Evolutionary conservation across 2,329 filamentous ascomycete species (phyloP).

Genomic region (Talaromyces atroroseus): DNA sequence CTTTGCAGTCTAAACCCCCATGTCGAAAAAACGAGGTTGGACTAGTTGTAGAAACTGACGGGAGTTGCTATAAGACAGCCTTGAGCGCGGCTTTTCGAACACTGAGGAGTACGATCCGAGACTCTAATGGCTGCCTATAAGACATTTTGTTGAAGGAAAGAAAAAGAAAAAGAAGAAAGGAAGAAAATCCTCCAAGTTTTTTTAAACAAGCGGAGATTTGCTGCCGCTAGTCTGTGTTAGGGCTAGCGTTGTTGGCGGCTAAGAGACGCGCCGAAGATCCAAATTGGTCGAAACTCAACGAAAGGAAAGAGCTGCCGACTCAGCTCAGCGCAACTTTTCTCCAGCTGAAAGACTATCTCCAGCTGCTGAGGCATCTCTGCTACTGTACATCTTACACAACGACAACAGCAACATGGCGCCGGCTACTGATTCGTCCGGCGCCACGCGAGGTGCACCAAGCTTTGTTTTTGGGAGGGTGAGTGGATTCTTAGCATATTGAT

Average conservation of each 20-base stretch:
- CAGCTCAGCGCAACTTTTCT: not conserved
- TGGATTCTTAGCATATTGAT: constrained; percentile 8
- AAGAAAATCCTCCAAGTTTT: constrained; percentile 17
- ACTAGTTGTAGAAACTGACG: constrained; percentile 69
- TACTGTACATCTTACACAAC: not conserved
- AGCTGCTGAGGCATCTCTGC: not conserved
- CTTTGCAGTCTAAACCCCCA: constrained; percentile 49
- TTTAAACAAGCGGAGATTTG: constrained; percentile 22
- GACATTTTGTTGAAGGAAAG: constrained; percentile 52
- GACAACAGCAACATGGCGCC: constrained; percentile 32
- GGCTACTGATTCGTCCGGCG: constrained; percentile 29
- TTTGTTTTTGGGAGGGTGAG: constrained; percentile 25
- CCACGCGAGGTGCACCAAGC: constrained; percentile 18
- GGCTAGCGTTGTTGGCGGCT: constrained; percentile 22
- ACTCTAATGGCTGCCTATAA: constrained; percentile 97
- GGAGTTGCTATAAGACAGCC: constrained; percentile 83
- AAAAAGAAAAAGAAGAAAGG: constrained; percentile 38
- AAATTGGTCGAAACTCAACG: constrained; percentile 12
- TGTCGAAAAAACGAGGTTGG: constrained; percentile 52
- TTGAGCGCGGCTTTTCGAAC: constrained; percentile 92
- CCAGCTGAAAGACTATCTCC: not conserved
- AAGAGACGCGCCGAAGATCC: constrained; percentile 30
- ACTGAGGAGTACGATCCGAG: constrained; percentile 90
- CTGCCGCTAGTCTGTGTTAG: constrained; percentile 26
- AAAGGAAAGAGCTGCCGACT: constrained; percentile 9